Evolutionary conservation across 495 filamentous ascomycete genomes (phyloP), one percentile per base, ranked within the genome.

Genomic region (Trichoderma reesei): DNA sequence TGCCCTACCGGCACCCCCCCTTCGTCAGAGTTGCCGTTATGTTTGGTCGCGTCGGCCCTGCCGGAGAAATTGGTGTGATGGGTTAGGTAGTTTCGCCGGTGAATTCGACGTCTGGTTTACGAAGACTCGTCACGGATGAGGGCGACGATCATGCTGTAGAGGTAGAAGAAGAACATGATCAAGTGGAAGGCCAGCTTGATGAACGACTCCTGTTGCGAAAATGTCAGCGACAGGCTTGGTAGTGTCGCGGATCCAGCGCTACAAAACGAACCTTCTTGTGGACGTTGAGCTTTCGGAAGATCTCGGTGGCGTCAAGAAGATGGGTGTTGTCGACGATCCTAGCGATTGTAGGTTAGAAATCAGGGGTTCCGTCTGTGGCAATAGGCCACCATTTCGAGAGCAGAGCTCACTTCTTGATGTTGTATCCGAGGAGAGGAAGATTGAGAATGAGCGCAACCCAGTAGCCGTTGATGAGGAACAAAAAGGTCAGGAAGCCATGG

Each of bases 121-220:
- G 92, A 82, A 56, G 90, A 85, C 78, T 98, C 94, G 74, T 99
- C 95, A 70, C 88, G 86, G 82, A 99, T 99, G 63, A 98, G 81
- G 65, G 93, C 93, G 62, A 97, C 94, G 65, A 99, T 99, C 95
- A 99, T 99, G 79, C 85, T 93, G 86, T 98, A 99, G 34, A 99
- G 86, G 79, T 99, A 99, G 86, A 97, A 99, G 84, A 99, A 99
- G 85, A 99, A 99, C 89, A 99, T 95, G 79, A 98, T 74, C 44
- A 99, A 86, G 76, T 98, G 94, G 85, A 99, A 98, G 65, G 93
- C 95, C 42, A 99, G 90, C 78, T 99, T 99, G 79, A 95, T 88
- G 78, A 99, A 98, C 6, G 92, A 97, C 86, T 99, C 95, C 93
- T 97, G 38, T 59, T n/a, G n/a, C 37, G 10, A 54, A 36, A 34